Evolutionary conservation across 257 asterid species (phyloP).

Genomic region (Voacanga thouarsii): DNA sequence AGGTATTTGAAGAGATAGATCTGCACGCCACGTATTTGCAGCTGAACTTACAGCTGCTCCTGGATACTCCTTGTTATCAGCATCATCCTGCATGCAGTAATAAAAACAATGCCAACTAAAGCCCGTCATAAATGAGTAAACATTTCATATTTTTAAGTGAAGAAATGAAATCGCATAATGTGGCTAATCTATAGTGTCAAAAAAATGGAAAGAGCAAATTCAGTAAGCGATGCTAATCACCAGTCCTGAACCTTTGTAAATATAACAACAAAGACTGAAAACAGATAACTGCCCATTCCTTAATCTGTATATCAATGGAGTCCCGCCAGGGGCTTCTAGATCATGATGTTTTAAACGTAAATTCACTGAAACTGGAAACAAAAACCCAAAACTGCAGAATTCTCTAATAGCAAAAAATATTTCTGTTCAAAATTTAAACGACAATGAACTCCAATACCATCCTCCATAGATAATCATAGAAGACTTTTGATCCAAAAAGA

Average conservation of each 20-base stretch:
- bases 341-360: background rate
- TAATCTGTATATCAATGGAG: background rate
- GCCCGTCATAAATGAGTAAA: background rate
- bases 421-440: background rate
- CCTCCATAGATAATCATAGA: background rate
- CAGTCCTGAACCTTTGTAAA: no score
- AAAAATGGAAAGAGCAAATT: background rate
- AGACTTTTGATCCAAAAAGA: background rate
- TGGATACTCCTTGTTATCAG: conserved; percentile 22
- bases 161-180: background rate
- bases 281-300: background rate
- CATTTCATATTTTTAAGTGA: background rate
- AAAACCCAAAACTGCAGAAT: background rate
- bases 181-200: background rate
- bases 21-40: conserved; percentile 33
- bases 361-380: background rate
- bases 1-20: conserved; percentile 73
- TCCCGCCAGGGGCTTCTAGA: background rate
- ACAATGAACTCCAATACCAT: background rate
- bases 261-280: background rate
- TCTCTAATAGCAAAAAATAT: background rate
- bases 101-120: conserved; percentile 5
- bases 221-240: background rate
- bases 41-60: conserved; percentile 29
- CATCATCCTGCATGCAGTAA: conserved; percentile 42